Percentiles rank a stretch among this genome's conserved stretches.
phyloP scores from a whole-genome alignment of 1,139 yeast genomes.

The Debaryomyces subglobosus region DNA sequence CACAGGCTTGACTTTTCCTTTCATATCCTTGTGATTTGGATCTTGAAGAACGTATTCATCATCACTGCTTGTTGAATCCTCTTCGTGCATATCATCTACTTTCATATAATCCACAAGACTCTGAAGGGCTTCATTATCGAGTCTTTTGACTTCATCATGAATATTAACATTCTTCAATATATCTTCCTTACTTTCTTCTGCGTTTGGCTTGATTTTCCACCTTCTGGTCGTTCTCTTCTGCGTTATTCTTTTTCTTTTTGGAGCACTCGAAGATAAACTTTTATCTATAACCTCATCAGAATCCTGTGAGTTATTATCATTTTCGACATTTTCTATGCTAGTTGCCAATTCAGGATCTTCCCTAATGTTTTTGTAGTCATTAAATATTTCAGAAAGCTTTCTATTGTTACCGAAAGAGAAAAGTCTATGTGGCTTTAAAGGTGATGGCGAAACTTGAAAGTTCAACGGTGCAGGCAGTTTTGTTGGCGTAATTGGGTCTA shows the following conservation, averaged over 20 bases:
- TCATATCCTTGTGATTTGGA: conserved; percentile 11
- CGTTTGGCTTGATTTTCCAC: conserved; percentile 55
- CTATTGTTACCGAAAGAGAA: conserved; percentile 23
- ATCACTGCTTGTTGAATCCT: conserved; percentile 25
- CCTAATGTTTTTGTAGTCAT: conserved; percentile 33
- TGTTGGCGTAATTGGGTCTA: conserved; percentile 15
- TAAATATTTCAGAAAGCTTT: conserved; percentile 40
- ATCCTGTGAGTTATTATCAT: conserved; percentile 16
- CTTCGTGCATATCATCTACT: conserved; percentile 22
- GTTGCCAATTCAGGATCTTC: conserved; percentile 19
- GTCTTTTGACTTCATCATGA: conserved; percentile 39
- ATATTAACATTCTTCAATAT: conserved; percentile 38
- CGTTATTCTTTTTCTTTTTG: conserved; percentile 42
- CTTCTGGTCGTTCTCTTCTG: conserved; percentile 68
- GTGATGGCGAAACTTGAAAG: conserved; percentile 51
- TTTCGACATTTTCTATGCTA: conserved; percentile 19
- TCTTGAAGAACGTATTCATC: conserved; percentile 17
- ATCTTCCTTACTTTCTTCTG: conserved; percentile 27
- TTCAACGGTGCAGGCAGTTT: conserved; percentile 14
- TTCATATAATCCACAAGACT: conserved; percentile 26
- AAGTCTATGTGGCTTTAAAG: conserved; percentile 42
- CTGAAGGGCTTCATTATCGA: conserved; percentile 29
- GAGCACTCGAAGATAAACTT: conserved; percentile 11
- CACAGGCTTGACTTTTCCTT: conserved; percentile 36
- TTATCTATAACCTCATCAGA: conserved; percentile 15